Evolutionary conservation across 345 rosid genomes (phyloP), one percentile per base, ranked within the genome.

Genomic region (Dimocarpus longan): DNA sequence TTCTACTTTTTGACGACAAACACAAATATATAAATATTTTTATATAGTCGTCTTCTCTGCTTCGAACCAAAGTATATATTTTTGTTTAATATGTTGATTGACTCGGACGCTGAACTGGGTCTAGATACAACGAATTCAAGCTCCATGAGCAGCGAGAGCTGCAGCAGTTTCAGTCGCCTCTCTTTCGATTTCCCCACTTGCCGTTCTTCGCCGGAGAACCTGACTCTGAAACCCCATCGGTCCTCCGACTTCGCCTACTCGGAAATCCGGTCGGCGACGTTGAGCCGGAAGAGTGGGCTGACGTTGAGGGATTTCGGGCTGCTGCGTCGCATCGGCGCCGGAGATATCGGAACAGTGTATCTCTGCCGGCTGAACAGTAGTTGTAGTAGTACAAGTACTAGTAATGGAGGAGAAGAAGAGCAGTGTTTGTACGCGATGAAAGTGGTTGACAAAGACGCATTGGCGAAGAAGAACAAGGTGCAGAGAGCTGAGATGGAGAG

Each of bases 291-390:
- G 66, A 32, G 81, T 0, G 88, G 89, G 8, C 89, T 91, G 4
- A 80, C 87, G 3, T 85, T 93, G 87, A 88, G 95, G 19, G 97
- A 94, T 87, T 94, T 96, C 81, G 83, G 84, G 4, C 94, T 93
- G 66, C 78, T 87, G 82, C 92, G 93, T 64, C 89, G 87, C 37
- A 83, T 96, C 76, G 99, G 99, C 10, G 82, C 94, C 11, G 99
- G 99, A 62, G 98, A 96, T 19, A 91, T 94, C 77, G 98, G 99
- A 0, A 94, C 97, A 0, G 99, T 96, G 0, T 94, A 88, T 83
- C 89, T 96, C 57, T 96, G 99, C 79, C 90, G 86, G 5, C 93
- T 96, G 19, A 77, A 48, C 59, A 46, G 37, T 57, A 7, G 42
- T 2, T 12, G 8, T 54, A 16, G 7, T 2, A 13, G 42, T 26